Conservation (phyloP, 768 basidiomycete species). For the Amanita pseudoporphyria region DNA sequence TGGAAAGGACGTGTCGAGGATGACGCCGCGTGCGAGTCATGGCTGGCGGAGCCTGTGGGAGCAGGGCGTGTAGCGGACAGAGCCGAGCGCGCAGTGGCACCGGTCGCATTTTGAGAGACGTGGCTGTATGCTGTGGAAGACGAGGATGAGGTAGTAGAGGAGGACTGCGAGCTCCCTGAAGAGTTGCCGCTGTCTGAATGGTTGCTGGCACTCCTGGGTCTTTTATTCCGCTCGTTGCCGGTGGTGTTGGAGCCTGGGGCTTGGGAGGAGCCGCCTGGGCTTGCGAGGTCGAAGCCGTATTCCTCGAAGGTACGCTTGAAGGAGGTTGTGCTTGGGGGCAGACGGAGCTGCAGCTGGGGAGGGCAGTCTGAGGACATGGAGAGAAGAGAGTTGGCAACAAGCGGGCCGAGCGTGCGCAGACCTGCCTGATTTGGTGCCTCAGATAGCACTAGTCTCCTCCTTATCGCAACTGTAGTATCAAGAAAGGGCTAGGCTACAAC, state of each 20-base stretch:
- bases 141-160: constrained; percentile 8
- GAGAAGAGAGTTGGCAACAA: constrained; percentile 10
- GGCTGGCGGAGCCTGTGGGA: constrained; percentile 11
- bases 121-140: background rate
- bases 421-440: too few species aligned
- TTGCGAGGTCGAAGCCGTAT: constrained; percentile 47
- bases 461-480: too few species aligned
- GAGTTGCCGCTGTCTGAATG: constrained; percentile 27
- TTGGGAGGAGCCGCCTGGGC: constrained; percentile 23
- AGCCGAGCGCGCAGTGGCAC: background rate
- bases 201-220: constrained; percentile 41
- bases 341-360: constrained; percentile 43
- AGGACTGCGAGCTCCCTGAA: constrained; percentile 21
- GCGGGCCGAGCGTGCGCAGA: background rate
- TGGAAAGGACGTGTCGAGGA: constrained; percentile 11
- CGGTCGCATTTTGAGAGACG: background rate
- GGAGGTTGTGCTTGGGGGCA: constrained; percentile 39
- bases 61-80: constrained; percentile 4
- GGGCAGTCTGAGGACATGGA: constrained; percentile 34
- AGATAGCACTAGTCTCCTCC: too few species aligned
- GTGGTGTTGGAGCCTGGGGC: constrained; percentile 9
- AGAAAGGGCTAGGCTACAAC: too few species aligned
- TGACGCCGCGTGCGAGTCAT: constrained; percentile 15
- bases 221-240: constrained; percentile 42
- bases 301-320: constrained; percentile 56